Evolutionary conservation across 2,329 filamentous ascomycete species (phyloP).

Genomic region (Bertia moriformis): DNA sequence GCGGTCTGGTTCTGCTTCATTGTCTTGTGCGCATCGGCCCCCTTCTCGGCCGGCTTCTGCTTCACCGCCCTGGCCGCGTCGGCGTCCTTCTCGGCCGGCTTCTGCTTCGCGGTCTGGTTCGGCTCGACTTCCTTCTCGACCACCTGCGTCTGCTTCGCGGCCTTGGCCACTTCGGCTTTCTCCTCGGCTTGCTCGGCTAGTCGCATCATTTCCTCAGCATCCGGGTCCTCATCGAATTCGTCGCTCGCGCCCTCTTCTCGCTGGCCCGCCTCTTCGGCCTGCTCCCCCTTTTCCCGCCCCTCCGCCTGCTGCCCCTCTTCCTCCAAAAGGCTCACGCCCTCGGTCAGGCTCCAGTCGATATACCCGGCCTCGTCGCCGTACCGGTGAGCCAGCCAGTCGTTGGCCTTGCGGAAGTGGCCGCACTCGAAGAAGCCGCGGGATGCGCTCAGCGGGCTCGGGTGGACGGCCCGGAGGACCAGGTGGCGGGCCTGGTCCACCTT

Average conservation of each 20-base stretch:
- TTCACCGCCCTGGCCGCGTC: not conserved
- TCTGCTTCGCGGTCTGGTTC: too few relatives aligned
- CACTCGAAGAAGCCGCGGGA: conserved; percentile 69
- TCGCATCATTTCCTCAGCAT: conserved; percentile 14
- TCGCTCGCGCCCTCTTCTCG: conserved; percentile 3
- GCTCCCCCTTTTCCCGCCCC: conserved; percentile 6
- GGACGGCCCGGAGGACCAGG: conserved; percentile 71
- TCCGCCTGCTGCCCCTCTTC: not conserved
- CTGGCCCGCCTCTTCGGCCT: conserved; percentile 5
- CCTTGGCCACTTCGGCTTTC: conserved; percentile 2
- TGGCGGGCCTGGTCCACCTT: conserved; percentile 63
- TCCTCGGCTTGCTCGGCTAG: conserved; percentile 1
- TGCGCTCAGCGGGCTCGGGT: conserved; percentile 88
- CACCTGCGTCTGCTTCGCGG: conserved; percentile 4
- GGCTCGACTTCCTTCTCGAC: conserved; percentile 1
- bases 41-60: not conserved
- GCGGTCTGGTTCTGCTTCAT: too few relatives aligned
- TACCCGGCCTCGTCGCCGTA: conserved; percentile 67
- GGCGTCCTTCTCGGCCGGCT: not conserved
- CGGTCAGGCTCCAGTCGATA: conserved; percentile 66
- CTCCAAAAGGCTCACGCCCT: not conserved
- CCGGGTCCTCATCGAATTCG: too few relatives aligned
- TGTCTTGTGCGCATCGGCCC: too few relatives aligned
- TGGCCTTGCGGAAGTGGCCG: conserved; percentile 66
- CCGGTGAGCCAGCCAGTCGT: conserved; percentile 66